phyloP scores from a whole-genome alignment of 768 basidiomycete species.

The Leccinum fibrillosum region DNA sequence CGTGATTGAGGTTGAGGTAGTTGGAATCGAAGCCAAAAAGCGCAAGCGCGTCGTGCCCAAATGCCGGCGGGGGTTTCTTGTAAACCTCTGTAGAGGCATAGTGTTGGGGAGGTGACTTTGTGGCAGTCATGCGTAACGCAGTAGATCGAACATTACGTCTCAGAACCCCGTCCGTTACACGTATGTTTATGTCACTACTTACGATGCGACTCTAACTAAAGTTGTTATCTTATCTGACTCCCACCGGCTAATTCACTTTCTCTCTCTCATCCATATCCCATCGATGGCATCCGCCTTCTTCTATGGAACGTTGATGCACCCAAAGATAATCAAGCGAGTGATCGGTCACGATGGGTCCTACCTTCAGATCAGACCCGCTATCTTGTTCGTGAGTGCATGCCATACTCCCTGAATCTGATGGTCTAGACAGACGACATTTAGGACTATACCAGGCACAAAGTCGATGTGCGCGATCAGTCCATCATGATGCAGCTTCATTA shows the following conservation, averaged over 20 bases:
- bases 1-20: slow-evolving; percentile 66
- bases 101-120: background rate
- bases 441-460: slow-evolving; percentile 80
- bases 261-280: background rate
- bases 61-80: slow-evolving; percentile 36
- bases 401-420: background rate
- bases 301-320: slow-evolving; percentile 91
- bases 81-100: slow-evolving; percentile 14
- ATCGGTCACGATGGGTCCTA: slow-evolving; percentile 64
- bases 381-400: slow-evolving; percentile 56
- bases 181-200: no score
- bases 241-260: background rate
- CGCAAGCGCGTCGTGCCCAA: slow-evolving; percentile 54
- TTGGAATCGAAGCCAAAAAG: slow-evolving; percentile 55
- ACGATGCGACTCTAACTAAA: background rate
- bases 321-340: slow-evolving; percentile 74
- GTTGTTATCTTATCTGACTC: background rate
- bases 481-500: background rate
- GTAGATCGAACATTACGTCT: no score
- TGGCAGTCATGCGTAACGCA: slow-evolving; percentile 2
- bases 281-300: slow-evolving; percentile 61
- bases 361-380: slow-evolving; percentile 67
- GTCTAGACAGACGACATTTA: slow-evolving; percentile 23
- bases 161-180: no score
- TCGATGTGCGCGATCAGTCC: slow-evolving; percentile 45